phyloP scores from a whole-genome alignment of 306 rosid species.

The Cercis canadensis region DNA sequence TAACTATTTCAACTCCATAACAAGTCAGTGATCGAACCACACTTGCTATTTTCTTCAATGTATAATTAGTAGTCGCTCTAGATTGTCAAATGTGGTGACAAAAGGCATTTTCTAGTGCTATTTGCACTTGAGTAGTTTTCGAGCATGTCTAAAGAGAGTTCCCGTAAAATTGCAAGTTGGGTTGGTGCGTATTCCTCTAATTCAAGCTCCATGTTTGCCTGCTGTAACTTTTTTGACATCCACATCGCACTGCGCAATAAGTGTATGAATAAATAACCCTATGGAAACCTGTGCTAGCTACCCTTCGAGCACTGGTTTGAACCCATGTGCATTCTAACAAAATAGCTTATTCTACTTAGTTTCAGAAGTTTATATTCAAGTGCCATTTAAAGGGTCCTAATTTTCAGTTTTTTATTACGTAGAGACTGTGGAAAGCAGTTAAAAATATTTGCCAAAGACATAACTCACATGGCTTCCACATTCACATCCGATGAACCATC shows the following conservation, averaged over 20 bases:
- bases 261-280: not conserved
- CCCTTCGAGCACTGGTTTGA: constrained; percentile 18
- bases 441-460: constrained; percentile 29
- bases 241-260: not conserved
- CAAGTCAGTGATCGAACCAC: not conserved
- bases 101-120: constrained; percentile 32
- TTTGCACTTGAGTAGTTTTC: constrained; percentile 41
- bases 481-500: constrained; percentile 42
- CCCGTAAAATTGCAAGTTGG: constrained; percentile 36
- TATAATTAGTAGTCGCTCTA: constrained; percentile 43
- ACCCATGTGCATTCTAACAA: constrained; percentile 41
- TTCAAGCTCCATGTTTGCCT: constrained; percentile 17
- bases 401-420: constrained; percentile 41
- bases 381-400: constrained; percentile 39
- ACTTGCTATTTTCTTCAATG: constrained; percentile 6
- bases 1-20: constrained; percentile 8
- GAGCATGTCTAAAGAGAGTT: constrained; percentile 3
- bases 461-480: constrained; percentile 70
- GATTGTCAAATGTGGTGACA: constrained; percentile 51
- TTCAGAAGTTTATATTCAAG: constrained; percentile 25
- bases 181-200: constrained; percentile 31
- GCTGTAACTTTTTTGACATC: constrained; percentile 23
- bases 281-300: not conserved
- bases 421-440: constrained; percentile 32
- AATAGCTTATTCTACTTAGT: constrained; percentile 25